These are phyloP conservation scores for Annulohypoxylon truncatum DNA, from an alignment of 2,329 filamentous ascomycete species.

Conservation along the genomic window DNA sequence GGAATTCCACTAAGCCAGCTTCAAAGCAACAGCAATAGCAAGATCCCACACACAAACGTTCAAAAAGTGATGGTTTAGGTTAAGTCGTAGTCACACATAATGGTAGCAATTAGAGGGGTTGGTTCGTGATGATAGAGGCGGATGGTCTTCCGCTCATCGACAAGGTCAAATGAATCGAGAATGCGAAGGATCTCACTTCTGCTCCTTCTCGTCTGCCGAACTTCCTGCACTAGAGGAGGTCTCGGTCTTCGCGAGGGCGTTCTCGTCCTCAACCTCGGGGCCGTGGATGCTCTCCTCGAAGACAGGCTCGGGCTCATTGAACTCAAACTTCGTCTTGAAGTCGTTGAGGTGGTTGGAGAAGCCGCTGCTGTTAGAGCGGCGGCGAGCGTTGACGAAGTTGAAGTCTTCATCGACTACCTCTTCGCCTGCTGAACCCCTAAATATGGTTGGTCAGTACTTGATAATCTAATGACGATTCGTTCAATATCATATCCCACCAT, in stretches of 20 bases:
- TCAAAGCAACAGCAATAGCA: background rate
- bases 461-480: background rate
- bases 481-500: background rate
- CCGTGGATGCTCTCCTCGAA: conserved; percentile 90
- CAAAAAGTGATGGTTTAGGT: conserved; percentile 12
- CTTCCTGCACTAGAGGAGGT: conserved; percentile 71
- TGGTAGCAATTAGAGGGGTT: conserved; percentile 36
- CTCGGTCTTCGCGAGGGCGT: conserved; percentile 67
- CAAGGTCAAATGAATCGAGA: background rate
- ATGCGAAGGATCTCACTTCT: conserved; percentile 33
- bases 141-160: background rate
- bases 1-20: conserved; percentile 17
- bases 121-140: background rate
- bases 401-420: conserved; percentile 88
- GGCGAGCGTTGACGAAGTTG: conserved; percentile 85
- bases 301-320: conserved; percentile 87
- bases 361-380: conserved; percentile 90
- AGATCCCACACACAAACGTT: background rate
- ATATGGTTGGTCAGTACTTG: conserved; percentile 31
- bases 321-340: conserved; percentile 98
- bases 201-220: conserved; percentile 63
- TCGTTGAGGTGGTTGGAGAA: conserved; percentile 76
- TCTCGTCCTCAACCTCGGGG: conserved; percentile 67
- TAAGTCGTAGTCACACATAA: conserved; percentile 35
- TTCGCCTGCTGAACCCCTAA: conserved; percentile 84